These are phyloP conservation scores for Nicotiana benthamiana DNA, from an alignment of 257 asterid genomes.

Conservation along the genomic window DNA sequence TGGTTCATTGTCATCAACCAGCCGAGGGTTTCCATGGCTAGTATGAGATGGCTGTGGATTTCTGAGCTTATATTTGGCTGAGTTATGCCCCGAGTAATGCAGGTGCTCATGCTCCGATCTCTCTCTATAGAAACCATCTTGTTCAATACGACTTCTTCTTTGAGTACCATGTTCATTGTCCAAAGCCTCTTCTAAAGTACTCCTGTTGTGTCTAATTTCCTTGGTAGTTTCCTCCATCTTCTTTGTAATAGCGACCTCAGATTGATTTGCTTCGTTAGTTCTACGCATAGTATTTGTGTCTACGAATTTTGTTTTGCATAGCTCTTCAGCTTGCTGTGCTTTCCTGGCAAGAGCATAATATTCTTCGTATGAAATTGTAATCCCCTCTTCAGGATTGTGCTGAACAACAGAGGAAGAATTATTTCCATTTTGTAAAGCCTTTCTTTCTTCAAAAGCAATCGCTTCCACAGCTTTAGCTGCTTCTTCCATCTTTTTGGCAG, in stretches of 20 bases:
- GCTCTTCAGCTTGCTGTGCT: conserved; percentile 50
- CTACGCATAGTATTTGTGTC: conserved; percentile 21
- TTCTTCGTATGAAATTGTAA: conserved; percentile 67
- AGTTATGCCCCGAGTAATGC: conserved; percentile 14
- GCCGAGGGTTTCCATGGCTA: conserved; percentile 19
- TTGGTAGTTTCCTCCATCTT: conserved; percentile 32
- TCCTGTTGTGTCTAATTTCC: conserved; percentile 23
- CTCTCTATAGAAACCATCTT: conserved; percentile 17
- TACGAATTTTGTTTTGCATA: conserved; percentile 57
- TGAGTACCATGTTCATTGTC: conserved; percentile 19
- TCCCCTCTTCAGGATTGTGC: conserved; percentile 26
- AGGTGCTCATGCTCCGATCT: conserved; percentile 10
- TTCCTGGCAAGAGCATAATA: conserved; percentile 46
- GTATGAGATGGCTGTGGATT: conserved; percentile 29
- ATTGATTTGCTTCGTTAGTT: conserved; percentile 14
- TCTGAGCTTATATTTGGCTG: conserved; percentile 42
- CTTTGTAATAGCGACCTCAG: conserved; percentile 41
- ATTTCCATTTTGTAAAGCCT: conserved; percentile 14
- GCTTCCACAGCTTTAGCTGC: conserved; percentile 89
- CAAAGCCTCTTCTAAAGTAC: conserved; percentile 24
- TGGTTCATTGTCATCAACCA: conserved; percentile 18
- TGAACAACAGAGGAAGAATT: conserved; percentile 5
- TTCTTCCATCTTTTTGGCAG: conserved; percentile 92
- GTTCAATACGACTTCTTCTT: conserved; percentile 1
- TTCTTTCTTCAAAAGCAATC: conserved; percentile 45